Evolutionary conservation across 2,329 filamentous ascomycete species (phyloP).

Genomic region (Colletotrichum somersetense): DNA sequence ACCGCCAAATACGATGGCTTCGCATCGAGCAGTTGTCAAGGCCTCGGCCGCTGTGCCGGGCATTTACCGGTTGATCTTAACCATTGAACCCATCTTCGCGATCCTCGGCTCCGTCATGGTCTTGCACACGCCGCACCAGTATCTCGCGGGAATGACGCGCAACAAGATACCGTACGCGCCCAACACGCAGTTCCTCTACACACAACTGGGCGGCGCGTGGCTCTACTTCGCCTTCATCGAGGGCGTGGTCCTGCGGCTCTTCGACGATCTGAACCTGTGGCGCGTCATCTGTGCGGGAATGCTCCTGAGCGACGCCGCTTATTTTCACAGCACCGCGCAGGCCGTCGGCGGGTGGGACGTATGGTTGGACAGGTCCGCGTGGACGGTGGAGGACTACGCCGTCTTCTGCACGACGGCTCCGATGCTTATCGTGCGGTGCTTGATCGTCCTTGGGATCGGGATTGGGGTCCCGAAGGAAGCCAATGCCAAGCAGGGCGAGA

Average conservation of each 20-base stretch:
- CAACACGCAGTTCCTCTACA: slow-evolving; percentile 49
- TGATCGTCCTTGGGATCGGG: slow-evolving; percentile 49
- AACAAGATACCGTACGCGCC: slow-evolving; percentile 39
- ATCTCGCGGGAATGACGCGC: slow-evolving; percentile 49
- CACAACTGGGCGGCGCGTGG: slow-evolving; percentile 49
- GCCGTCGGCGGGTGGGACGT: slow-evolving; percentile 51
- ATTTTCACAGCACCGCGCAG: slow-evolving; percentile 49
- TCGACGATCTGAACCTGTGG: slow-evolving; percentile 52
- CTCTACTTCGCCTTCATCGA: slow-evolving; percentile 55
- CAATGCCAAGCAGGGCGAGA: slow-evolving; percentile 1
- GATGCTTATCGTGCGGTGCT: slow-evolving; percentile 47
- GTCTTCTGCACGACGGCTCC: slow-evolving; percentile 47
- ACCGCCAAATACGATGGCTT: slow-evolving; percentile 2
- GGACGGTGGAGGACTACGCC: slow-evolving; percentile 49
- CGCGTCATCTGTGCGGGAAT: slow-evolving; percentile 51
- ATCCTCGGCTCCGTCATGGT: slow-evolving; percentile 49
- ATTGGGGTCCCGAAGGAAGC: slow-evolving; percentile 30
- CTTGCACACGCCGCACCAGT: slow-evolving; percentile 47
- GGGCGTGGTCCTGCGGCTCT: slow-evolving; percentile 51
- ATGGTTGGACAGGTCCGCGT: slow-evolving; percentile 45
- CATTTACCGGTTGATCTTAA: slow-evolving; percentile 50
- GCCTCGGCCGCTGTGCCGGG: slow-evolving; percentile 48
- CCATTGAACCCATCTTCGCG: slow-evolving; percentile 53
- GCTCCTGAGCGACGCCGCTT: slow-evolving; percentile 52
- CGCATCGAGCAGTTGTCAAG: not conserved